A percentile compares a stretch with the other conserved stretches of the same genome.
Conservation (phyloP, 768 basidiomycete genomes). For the Mycena epipterygia region DNA sequence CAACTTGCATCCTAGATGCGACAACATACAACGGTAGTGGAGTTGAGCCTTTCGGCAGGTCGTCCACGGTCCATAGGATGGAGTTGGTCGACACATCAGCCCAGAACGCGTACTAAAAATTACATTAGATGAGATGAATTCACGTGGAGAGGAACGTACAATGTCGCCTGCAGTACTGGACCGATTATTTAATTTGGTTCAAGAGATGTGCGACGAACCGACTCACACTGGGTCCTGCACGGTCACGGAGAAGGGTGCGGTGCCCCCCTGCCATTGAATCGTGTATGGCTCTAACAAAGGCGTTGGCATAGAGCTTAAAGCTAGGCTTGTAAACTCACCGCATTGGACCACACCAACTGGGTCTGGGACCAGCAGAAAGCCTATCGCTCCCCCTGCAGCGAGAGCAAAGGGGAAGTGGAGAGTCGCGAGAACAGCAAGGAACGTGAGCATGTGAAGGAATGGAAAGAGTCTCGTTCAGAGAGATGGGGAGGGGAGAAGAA, state of each 20-base stretch:
- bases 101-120: background rate
- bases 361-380: background rate
- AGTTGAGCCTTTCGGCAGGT: background rate
- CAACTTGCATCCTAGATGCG: too few relatives aligned
- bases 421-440: background rate
- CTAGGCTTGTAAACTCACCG: background rate
- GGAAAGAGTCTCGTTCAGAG: slow-evolving; percentile 2
- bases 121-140: background rate
- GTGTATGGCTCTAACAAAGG: background rate
- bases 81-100: background rate
- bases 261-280: slow-evolving; percentile 10
- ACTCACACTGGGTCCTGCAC: slow-evolving; percentile 15
- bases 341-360: slow-evolving; percentile 16
- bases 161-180: background rate
- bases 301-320: background rate
- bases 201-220: background rate
- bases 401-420: background rate
- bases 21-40: slow-evolving; percentile 11
- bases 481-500: background rate
- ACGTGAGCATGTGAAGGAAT: slow-evolving; percentile 21
- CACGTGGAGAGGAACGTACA: background rate
- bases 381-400: slow-evolving; percentile 6
- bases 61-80: background rate
- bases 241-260: background rate
- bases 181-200: background rate